These are phyloP conservation scores for Penicillium sp. DNA, from an alignment of 2,329 filamentous ascomycete genomes.

Conservation along the genomic window DNA sequence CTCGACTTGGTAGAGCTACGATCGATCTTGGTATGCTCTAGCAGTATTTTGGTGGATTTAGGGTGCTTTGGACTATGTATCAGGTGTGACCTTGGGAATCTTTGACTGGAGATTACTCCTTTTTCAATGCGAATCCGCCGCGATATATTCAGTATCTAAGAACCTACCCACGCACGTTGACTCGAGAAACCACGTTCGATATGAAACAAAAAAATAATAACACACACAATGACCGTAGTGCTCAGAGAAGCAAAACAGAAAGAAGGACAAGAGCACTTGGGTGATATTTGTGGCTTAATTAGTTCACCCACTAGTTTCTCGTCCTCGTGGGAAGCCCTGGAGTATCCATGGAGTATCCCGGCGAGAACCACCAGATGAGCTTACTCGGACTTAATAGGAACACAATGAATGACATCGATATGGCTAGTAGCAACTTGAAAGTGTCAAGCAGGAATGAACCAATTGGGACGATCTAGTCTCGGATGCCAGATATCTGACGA, in stretches of 20 bases:
- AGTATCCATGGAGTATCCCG: not conserved
- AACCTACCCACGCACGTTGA: no score
- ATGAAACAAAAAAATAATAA: not conserved
- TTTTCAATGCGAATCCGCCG: no score
- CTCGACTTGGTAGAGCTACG: not conserved
- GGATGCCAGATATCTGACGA: not conserved
- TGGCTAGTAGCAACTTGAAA: not conserved
- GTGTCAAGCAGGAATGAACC: no score
- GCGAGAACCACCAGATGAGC: not conserved
- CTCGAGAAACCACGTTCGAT: not conserved
- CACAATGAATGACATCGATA: not conserved
- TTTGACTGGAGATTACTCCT: no score
- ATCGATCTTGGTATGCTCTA: not conserved
- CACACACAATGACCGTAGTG: not conserved
- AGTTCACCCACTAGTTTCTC: not conserved
- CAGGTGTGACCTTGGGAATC: no score
- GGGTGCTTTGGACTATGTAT: not conserved
- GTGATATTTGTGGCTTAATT: not conserved
- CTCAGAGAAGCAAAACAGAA: not conserved
- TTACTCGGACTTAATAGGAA: not conserved
- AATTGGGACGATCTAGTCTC: not conserved
- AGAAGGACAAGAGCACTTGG: not conserved
- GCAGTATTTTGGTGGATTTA: not conserved
- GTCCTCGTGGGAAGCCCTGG: not conserved
- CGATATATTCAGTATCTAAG: no score